Base-by-base conservation (phyloP, 2,329 filamentous ascomycete species). In the Neofusicoccum sp. region DNA sequence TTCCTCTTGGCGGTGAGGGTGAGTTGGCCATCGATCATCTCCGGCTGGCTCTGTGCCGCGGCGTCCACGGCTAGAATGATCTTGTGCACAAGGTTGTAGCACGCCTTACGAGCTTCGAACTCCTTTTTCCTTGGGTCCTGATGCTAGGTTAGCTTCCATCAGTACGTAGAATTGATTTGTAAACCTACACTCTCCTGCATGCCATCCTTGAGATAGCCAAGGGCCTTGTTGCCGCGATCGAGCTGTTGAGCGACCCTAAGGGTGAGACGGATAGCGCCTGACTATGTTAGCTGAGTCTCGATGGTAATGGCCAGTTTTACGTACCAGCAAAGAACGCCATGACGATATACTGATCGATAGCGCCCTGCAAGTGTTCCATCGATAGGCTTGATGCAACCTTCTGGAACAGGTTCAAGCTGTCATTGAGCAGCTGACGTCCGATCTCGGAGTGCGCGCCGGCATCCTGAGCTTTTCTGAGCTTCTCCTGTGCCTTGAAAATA, bases 401-500 rank as follows among this genome's bases (percentile, higher is more conserved):
- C 72, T 93, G 85, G 74, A 98, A 98, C 14, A 98, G 81, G 58
- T 87, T 86, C 67, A 97, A 76, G 75, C 93, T 97, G 73, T 98
- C 93, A 67, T 93, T 93, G 24, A 99, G 82, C 36, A 96, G 79
- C 45, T 87, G 87, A 34, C 93, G 86, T 5, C 89, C 90, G 57
- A 86, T 81, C 66, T 93, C 93, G 3, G 86, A 86, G 69, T 92
- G 91, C 4, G 83, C 79, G 8, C 87, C 86, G 49, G 90, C 86
- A 72, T 97, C 93, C 2, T 88, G 87, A 1, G 93, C 93, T 66
- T 91, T 86, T 80, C 96, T 96, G 58, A 98, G 80, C 69, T 93
- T 90, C 75, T 99, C 95, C 72, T 98, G 93, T 0, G 95, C 95
- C 76, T 96, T 98, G 86, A 99, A 99, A 67, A 97, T 93, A 65